phyloP scores from a whole-genome alignment of 169 alveolate species.

The Plasmodium gaboni region DNA sequence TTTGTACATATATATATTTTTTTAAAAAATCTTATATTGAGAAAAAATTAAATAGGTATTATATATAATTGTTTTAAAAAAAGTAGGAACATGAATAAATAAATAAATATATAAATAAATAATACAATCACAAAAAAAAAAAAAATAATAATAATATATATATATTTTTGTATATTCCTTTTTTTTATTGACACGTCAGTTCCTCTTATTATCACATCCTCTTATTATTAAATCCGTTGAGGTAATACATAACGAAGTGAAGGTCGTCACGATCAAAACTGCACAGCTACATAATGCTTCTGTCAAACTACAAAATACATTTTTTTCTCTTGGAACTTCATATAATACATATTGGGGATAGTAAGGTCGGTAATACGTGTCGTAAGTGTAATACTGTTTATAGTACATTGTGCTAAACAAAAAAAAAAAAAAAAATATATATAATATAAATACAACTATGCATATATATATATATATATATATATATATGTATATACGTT shows the following conservation, averaged over 20 bases:
- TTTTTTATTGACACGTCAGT: background rate
- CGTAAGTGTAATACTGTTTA: constrained; percentile 46
- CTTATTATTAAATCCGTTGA: constrained; percentile 42
- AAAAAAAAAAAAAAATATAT: constrained; percentile 2
- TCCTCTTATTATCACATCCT: constrained; percentile 34
- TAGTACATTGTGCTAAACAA: constrained; percentile 54
- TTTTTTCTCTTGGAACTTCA: constrained; percentile 33
- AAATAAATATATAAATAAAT: too few relatives aligned
- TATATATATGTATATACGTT: background rate
- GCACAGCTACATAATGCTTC: constrained; percentile 57
- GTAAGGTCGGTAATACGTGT: constrained; percentile 35
- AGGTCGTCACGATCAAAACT: constrained; percentile 20
- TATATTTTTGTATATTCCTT: too few relatives aligned
- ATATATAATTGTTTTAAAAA: too few relatives aligned
- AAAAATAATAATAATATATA: too few relatives aligned
- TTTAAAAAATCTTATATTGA: too few relatives aligned
- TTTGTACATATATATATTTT: too few relatives aligned
- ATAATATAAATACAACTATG: background rate
- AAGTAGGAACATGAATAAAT: too few relatives aligned
- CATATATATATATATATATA: too few relatives aligned
- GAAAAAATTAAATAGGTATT: too few relatives aligned
- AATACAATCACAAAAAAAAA: too few relatives aligned
- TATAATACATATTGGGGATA: constrained; percentile 44
- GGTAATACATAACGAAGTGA: constrained; percentile 24
- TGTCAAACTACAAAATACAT: constrained; percentile 46